Evolutionary conservation across 2,329 filamentous ascomycete species (phyloP).

Genomic region (Pseudocercospora crystallina): DNA sequence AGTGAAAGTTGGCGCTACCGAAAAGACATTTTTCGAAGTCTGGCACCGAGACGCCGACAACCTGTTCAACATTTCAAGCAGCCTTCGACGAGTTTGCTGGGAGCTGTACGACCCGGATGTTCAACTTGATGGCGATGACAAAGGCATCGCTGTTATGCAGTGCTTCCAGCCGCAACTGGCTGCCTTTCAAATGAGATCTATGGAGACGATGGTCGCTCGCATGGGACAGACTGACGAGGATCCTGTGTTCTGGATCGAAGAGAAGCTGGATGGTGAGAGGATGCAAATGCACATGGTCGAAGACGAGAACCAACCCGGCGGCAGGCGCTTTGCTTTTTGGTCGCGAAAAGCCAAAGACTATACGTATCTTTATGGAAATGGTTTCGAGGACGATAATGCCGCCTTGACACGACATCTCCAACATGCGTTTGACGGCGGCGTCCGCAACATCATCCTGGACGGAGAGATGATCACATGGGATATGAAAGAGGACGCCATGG

Average conservation of each 20-base stretch:
- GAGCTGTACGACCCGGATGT: conserved; percentile 74
- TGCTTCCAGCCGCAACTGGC: conserved; percentile 96
- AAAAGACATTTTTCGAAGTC: conserved; percentile 78
- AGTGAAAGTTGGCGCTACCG: conserved; percentile 74
- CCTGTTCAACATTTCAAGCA: conserved; percentile 85
- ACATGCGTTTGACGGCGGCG: conserved; percentile 72
- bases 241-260: conserved; percentile 89
- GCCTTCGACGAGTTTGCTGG: conserved; percentile 88
- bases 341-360: conserved; percentile 96
- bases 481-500: conserved; percentile 76
- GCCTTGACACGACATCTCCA: conserved; percentile 78
- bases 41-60: conserved; percentile 56
- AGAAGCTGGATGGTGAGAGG: conserved; percentile 93
- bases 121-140: conserved; percentile 72
- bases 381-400: conserved; percentile 70
- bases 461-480: conserved; percentile 99
- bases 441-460: conserved; percentile 86
- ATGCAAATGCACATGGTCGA: conserved; percentile 93
- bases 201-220: conserved; percentile 73
- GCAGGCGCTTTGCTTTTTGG: conserved; percentile 81
- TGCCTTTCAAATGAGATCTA: conserved; percentile 81
- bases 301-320: conserved; percentile 66
- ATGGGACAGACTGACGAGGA: conserved; percentile 68
- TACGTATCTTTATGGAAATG: conserved; percentile 84
- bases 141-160: conserved; percentile 79